Percentiles rank a stretch among this genome's conserved stretches.
Evolutionary conservation across 208 protist genomes (phyloP).

Genomic region (Phytomonas sp.): DNA sequence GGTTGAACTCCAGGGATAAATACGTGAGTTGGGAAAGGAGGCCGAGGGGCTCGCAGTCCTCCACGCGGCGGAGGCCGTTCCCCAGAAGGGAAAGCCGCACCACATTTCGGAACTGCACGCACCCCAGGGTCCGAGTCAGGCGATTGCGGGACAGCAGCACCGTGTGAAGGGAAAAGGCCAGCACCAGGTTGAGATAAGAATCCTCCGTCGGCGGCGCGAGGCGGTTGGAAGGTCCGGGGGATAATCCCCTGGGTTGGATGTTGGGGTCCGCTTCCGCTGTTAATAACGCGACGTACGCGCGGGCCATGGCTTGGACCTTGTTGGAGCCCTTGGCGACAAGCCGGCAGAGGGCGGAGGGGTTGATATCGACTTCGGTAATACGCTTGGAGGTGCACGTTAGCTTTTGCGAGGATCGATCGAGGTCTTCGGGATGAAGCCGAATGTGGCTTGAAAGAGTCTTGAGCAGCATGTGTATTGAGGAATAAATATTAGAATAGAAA

Average conservation of each 20-base stretch:
- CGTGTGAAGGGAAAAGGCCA: constrained; percentile 66
- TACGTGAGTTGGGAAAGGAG: constrained; percentile 60
- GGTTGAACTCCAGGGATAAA: constrained; percentile 80
- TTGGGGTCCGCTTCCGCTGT: neutral
- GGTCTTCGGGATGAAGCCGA: constrained; percentile 27
- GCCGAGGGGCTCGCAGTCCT: constrained; percentile 71
- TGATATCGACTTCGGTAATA: constrained; percentile 69
- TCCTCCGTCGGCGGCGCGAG: neutral
- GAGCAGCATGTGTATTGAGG: constrained; percentile 15
- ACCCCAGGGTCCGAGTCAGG: constrained; percentile 45
- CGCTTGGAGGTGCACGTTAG: constrained; percentile 53
- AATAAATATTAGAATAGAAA: constrained; percentile 7
- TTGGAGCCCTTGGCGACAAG: constrained; percentile 25
- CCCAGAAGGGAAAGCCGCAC: constrained; percentile 70
- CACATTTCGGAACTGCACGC: constrained; percentile 76
- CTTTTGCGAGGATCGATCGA: constrained; percentile 58
- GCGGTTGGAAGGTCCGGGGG: neutral
- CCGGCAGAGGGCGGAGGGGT: constrained; percentile 37
- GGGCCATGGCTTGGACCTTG: neutral
- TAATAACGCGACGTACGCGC: neutral
- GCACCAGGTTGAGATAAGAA: constrained; percentile 36
- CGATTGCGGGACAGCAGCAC: constrained; percentile 72
- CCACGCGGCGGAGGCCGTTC: constrained; percentile 64
- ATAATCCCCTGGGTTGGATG: neutral
- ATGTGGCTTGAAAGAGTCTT: constrained; percentile 35